Evolutionary conservation across 768 basidiomycete genomes (phyloP).

Genomic region (Atractiella rhizophila): DNA sequence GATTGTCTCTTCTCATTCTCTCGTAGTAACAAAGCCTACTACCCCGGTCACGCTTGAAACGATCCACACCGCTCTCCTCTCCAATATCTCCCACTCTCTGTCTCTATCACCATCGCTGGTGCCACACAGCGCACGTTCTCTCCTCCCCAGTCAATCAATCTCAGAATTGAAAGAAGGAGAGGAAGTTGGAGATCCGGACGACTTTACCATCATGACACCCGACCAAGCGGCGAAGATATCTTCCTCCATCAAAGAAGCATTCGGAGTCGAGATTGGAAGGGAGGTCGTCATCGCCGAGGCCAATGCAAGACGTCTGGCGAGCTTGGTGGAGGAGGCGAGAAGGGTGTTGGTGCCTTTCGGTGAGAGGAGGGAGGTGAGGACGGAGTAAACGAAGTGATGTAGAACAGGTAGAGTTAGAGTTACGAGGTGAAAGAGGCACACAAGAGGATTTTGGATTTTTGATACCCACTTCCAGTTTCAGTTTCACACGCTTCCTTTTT

Average conservation of each 20-base stretch:
- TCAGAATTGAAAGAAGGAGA: constrained; percentile 1
- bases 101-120: neutral
- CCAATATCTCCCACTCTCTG: constrained; percentile 11
- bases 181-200: constrained; percentile 44
- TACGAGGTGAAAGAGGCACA: too few species aligned
- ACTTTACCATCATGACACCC: constrained; percentile 83
- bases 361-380: too few species aligned
- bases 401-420: too few species aligned
- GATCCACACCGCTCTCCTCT: constrained; percentile 28
- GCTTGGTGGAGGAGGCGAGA: too few species aligned
- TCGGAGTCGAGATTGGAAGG: constrained; percentile 62
- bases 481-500: too few species aligned
- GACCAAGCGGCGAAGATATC: constrained; percentile 74
- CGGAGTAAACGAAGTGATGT: too few species aligned
- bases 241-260: constrained; percentile 47
- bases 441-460: too few species aligned
- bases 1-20: constrained; percentile 3
- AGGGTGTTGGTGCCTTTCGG: too few species aligned
- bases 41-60: constrained; percentile 35
- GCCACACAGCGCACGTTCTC: constrained; percentile 27
- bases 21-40: constrained; percentile 41
- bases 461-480: too few species aligned
- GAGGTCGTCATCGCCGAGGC: constrained; percentile 87
- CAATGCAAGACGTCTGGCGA: constrained; percentile 59
- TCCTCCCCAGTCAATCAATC: constrained; percentile 8